These are phyloP conservation scores for Candida easanensis DNA, from an alignment of 805 yeast species.

Conservation along the genomic window DNA sequence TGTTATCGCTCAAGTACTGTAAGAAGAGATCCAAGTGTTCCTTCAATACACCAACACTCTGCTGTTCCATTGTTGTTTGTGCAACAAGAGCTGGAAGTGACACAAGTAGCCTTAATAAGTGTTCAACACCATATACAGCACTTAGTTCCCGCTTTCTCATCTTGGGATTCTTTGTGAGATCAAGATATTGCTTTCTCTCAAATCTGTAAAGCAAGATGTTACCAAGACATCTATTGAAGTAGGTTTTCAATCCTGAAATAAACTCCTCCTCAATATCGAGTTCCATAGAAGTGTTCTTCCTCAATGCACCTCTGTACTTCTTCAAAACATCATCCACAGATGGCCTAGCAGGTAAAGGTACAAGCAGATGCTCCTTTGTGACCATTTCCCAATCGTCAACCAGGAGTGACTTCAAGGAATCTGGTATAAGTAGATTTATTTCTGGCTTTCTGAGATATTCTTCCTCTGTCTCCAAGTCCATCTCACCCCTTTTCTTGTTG, in stretches of 20 bases:
- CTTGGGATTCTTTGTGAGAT: conserved; percentile 39
- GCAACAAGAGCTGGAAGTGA: conserved; percentile 81
- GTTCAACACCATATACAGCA: conserved; percentile 76
- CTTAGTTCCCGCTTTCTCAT: conserved; percentile 35
- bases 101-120: conserved; percentile 72
- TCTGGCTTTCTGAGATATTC: conserved; percentile 31
- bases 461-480: conserved; percentile 31
- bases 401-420: conserved; percentile 61
- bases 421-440: conserved; percentile 58
- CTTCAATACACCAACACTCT: conserved; percentile 55
- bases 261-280: conserved; percentile 60
- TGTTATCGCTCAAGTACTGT: conserved; percentile 46
- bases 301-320: conserved; percentile 39
- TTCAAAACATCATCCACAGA: conserved; percentile 53
- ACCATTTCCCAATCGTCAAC: conserved; percentile 94
- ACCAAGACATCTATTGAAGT: conserved; percentile 74
- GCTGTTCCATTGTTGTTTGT: conserved; percentile 78
- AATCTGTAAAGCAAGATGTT: conserved; percentile 67
- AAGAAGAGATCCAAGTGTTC: conserved; percentile 54
- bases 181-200: conserved; percentile 71
- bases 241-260: conserved; percentile 62
- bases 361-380: conserved; percentile 74
- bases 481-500: conserved; percentile 29
- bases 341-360: conserved; percentile 58
- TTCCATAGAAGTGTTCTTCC: conserved; percentile 31